Conservation (phyloP, 2,329 filamentous ascomycete genomes). For the Colletotrichum magnum region DNA sequence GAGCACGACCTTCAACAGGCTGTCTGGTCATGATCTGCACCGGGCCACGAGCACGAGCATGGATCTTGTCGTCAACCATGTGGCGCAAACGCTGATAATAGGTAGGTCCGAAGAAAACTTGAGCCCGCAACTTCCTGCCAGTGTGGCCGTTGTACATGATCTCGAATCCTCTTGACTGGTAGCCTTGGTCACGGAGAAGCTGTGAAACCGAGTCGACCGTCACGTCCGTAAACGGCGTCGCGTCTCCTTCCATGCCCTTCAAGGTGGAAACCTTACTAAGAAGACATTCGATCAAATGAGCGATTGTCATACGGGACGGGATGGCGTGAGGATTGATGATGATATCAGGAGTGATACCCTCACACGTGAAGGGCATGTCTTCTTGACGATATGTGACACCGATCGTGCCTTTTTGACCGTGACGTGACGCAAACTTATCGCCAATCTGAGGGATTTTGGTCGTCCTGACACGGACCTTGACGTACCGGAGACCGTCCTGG, state of each 20-base stretch:
- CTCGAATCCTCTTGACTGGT: constrained; percentile 97
- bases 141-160: constrained; percentile 99
- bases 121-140: constrained; percentile 90
- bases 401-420: constrained; percentile 99
- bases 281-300: constrained; percentile 99
- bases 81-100: constrained; percentile 99
- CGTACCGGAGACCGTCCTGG: constrained; percentile 92
- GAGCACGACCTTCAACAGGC: constrained; percentile 96
- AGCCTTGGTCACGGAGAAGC: constrained; percentile 88
- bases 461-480: constrained; percentile 96
- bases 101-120: constrained; percentile 97
- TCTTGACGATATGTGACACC: constrained; percentile 98
- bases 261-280: constrained; percentile 96
- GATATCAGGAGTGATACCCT: constrained; percentile 93
- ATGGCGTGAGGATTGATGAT: constrained; percentile 99
- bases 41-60: constrained; percentile 96
- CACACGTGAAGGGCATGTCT: constrained; percentile 97
- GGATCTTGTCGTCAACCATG: constrained; percentile 99
- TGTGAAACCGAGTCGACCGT: constrained; percentile 94
- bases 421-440: constrained; percentile 98
- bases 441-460: constrained; percentile 99
- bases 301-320: constrained; percentile 99
- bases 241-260: constrained; percentile 95
- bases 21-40: constrained; percentile 98
- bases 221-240: constrained; percentile 97